Evolutionary conservation across 139 green algal genomes (phyloP).

Genomic region (Chlamydomonas asymmetrica): DNA sequence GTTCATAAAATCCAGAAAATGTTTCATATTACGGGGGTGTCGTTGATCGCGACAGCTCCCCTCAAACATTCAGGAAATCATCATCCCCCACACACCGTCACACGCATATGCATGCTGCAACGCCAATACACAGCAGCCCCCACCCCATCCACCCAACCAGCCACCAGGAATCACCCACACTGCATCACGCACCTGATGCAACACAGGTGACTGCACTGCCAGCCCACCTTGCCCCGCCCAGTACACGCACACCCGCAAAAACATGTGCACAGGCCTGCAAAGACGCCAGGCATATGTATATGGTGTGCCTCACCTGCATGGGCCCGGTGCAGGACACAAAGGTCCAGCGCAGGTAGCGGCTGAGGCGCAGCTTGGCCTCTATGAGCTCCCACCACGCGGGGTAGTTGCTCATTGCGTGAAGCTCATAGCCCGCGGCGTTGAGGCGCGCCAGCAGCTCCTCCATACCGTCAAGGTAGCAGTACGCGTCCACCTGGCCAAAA

Average conservation of each 20-base stretch:
- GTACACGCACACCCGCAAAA: background rate
- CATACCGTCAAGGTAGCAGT: slow-evolving; percentile 83
- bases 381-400: slow-evolving; percentile 75
- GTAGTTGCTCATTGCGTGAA: slow-evolving; percentile 84
- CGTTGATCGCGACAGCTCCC: slow-evolving; percentile 24
- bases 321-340: slow-evolving; percentile 81
- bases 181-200: background rate
- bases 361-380: slow-evolving; percentile 78
- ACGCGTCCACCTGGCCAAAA: slow-evolving; percentile 43
- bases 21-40: slow-evolving; percentile 30
- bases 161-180: background rate
- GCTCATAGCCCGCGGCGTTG: slow-evolving; percentile 47
- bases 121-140: background rate
- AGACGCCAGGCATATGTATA: background rate
- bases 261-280: background rate
- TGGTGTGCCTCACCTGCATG: slow-evolving; percentile 52
- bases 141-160: background rate
- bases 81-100: slow-evolving; percentile 3
- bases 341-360: slow-evolving; percentile 76
- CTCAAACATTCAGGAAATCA: slow-evolving; percentile 44
- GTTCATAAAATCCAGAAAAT: slow-evolving; percentile 42
- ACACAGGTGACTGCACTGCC: background rate
- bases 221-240: background rate
- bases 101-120: background rate
- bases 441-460: slow-evolving; percentile 67